Base-by-base conservation (phyloP, 345 rosid species). In the Salix udensis region DNA sequence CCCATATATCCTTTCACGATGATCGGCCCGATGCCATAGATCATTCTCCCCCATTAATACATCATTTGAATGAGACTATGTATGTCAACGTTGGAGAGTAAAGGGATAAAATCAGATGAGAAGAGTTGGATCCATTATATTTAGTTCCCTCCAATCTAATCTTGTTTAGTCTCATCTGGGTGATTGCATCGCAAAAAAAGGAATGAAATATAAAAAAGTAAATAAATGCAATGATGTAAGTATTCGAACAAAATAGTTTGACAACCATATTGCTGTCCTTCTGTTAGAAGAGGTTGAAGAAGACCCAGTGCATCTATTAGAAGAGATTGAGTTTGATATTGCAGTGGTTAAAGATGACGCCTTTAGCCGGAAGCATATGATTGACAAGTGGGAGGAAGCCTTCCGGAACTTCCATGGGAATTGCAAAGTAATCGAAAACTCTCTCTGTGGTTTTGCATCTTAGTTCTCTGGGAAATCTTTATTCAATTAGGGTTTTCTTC, bases 21-120 rank as follows among this genome's bases (percentile, higher is more conserved):
- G 34, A 31, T 31, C 5, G 34, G 34, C 34, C 34, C 34, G 34
- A 31, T 31, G 34, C 34, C 4, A 31, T 31, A 31, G 34, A 31
- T 31, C 97, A 74, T 89, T 87, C 68, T 89, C 97, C 72, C 86
- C 97, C 39, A 94, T 88, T 68, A 94, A 88, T 44, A 92, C 87
- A 80, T 88, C 95, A 82, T 89, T 89, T 2, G 93, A 75, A 79
- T 82, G 89, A 9, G 84, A 79, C 84, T 89, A 24, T 92, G 37
- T 36, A 36, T 36, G 37, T 36, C 7, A 36, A 36, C 37, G 37
- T 36, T 36, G 37, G 37, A 36, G 37, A 36, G 37, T 36, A 36
- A 1, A 36, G 37, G 37, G 37, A 36, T 5, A 5, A 5, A 36
- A 36, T 5, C 37, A 36, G 37, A 36, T 5, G 5, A 36, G 36